Conservation (phyloP, 73 alveolate genomes). For the Breviolum minutum region DNA sequence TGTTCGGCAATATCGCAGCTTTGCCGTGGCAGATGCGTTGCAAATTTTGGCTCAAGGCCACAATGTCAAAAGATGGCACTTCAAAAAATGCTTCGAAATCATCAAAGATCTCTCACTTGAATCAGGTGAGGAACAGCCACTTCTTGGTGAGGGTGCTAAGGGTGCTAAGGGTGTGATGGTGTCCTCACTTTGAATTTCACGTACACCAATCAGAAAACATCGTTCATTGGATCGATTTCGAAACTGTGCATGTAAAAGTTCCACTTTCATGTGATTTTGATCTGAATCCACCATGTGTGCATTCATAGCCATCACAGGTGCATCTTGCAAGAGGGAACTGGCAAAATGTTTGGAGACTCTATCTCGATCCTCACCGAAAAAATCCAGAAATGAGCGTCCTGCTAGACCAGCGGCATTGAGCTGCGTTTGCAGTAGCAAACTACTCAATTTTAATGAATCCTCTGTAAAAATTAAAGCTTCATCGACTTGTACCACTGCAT, state of each 20-base stretch:
- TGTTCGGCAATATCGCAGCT: no score
- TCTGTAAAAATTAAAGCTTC: background rate
- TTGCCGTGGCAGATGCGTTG: background rate
- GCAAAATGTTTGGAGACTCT: slow-evolving; percentile 14
- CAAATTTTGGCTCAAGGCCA: background rate
- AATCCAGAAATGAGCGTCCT: slow-evolving; percentile 20
- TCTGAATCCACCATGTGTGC: slow-evolving; percentile 57
- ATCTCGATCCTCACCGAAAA: background rate
- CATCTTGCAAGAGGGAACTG: background rate
- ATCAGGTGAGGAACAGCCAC: background rate
- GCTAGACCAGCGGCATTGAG: background rate
- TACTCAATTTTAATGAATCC: background rate
- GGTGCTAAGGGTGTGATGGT: background rate
- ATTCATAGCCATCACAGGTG: slow-evolving; percentile 7
- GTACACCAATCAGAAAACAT: slow-evolving; percentile 38
- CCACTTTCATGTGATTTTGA: slow-evolving; percentile 29
- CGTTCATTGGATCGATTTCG: background rate
- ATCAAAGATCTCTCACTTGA: background rate
- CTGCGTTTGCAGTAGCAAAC: background rate
- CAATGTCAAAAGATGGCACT: slow-evolving; percentile 15
- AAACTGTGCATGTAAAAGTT: slow-evolving; percentile 11
- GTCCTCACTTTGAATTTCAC: background rate
- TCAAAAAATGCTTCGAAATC: background rate
- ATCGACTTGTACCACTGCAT: slow-evolving; percentile 42
- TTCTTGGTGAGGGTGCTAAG: background rate